These are phyloP conservation scores for Phlyctochytrium bullatum DNA, from an alignment of 192 early-diverging fungal species.

Conservation along the genomic window DNA sequence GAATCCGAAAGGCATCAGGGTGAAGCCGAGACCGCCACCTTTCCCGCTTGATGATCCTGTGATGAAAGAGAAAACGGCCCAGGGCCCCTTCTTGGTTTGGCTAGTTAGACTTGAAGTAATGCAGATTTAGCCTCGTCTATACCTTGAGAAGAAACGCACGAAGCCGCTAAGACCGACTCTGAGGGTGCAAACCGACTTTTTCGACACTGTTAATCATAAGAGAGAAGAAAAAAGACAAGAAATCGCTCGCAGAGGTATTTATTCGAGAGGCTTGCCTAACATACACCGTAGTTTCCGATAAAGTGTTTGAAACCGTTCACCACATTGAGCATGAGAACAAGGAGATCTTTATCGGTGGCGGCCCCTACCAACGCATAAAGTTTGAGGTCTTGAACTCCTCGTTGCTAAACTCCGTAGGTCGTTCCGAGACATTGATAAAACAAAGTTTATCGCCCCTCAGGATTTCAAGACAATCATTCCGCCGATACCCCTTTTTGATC, in stretches of 20 bases:
- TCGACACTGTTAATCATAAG: constrained; percentile 29
- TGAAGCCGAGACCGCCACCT: constrained; percentile 21
- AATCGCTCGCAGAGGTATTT: constrained; percentile 31
- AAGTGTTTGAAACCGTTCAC: constrained; percentile 24
- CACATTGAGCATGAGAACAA: constrained; percentile 26
- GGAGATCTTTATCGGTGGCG: constrained; percentile 27
- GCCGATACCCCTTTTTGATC: constrained; percentile 22
- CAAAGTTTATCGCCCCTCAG: constrained; percentile 10
- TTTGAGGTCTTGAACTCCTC: neutral
- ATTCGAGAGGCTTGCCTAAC: neutral
- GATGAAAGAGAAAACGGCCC: constrained; percentile 22
- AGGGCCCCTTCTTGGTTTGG: constrained; percentile 51
- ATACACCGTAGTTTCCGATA: constrained; percentile 14
- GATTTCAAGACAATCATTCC: constrained; percentile 24
- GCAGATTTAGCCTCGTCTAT: constrained; percentile 25
- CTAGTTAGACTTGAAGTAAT: neutral
- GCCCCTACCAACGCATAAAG: constrained; percentile 23
- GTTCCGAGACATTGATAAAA: constrained; percentile 7
- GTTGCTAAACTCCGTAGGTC: neutral
- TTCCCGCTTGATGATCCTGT: constrained; percentile 3
- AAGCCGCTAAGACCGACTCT: constrained; percentile 38
- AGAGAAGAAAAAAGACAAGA: constrained; percentile 30
- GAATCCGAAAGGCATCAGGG: constrained; percentile 12
- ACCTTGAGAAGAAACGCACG: constrained; percentile 18
- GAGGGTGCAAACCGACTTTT: constrained; percentile 43